These are phyloP conservation scores for Naganishia sp. DNA, from an alignment of 1,284 basidiomycete species.

Conservation along the genomic window DNA sequence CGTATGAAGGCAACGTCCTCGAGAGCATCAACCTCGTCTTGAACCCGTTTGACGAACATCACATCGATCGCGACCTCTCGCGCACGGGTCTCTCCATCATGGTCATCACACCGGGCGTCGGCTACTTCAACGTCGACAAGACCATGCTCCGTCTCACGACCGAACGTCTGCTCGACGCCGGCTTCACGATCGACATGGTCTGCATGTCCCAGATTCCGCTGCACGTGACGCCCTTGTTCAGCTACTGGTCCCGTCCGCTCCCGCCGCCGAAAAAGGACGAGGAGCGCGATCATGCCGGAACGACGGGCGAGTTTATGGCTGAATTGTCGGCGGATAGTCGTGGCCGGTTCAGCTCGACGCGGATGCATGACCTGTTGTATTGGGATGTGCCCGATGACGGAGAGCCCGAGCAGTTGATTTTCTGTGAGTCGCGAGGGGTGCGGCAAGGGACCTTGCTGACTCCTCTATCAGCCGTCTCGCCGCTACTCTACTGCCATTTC, in stretches of 20 bases:
- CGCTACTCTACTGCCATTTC: constrained; percentile 54
- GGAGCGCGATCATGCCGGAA: constrained; percentile 52
- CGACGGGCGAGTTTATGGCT: constrained; percentile 51
- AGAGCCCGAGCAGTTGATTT: constrained; percentile 46
- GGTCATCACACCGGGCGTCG: constrained; percentile 89
- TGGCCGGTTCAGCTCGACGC: constrained; percentile 38
- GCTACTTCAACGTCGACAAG: constrained; percentile 90
- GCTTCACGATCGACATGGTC: constrained; percentile 85
- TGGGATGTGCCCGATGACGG: constrained; percentile 58
- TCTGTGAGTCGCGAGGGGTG: constrained; percentile 41
- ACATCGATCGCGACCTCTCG: constrained; percentile 90
- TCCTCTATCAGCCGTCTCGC: constrained; percentile 42
- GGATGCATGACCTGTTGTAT: constrained; percentile 71
- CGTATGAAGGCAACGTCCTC: constrained; percentile 91
- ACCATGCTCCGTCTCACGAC: constrained; percentile 87
- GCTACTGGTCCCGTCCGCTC: constrained; percentile 60
- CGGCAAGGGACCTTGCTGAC: not conserved
- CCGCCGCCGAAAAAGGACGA: constrained; percentile 35
- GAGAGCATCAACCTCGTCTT: constrained; percentile 92
- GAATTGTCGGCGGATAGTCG: constrained; percentile 43
- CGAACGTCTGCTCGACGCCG: constrained; percentile 92
- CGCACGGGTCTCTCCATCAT: constrained; percentile 86
- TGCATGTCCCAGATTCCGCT: constrained; percentile 89
- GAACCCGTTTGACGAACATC: constrained; percentile 92
- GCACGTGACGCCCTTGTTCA: constrained; percentile 86